Percentiles rank a stretch among this genome's conserved stretches.
phyloP scores from a whole-genome alignment of 2,329 filamentous ascomycete species.

The Hansfordia pulvinata region DNA sequence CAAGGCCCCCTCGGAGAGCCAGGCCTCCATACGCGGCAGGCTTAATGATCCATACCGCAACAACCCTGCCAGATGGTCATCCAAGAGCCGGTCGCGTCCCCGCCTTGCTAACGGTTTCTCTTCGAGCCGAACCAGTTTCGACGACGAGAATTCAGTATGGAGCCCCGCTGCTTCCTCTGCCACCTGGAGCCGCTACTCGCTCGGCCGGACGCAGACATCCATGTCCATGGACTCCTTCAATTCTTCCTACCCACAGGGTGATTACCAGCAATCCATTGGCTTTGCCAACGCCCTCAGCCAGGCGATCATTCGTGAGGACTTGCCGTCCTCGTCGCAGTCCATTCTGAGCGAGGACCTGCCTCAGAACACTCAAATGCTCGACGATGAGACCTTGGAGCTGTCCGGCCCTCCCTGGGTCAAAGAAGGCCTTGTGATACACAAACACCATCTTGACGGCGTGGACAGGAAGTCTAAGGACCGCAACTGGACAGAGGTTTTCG shows the following conservation, averaged over 20 bases:
- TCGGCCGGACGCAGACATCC: constrained; percentile 80
- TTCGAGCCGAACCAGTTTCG: constrained; percentile 86
- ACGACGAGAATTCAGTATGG: constrained; percentile 83
- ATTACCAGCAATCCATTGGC: constrained; percentile 92
- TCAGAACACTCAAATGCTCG: constrained; percentile 55
- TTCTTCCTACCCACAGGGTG: constrained; percentile 58
- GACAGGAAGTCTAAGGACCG: constrained; percentile 90
- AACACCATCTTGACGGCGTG: constrained; percentile 82
- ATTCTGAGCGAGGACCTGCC: constrained; percentile 47
- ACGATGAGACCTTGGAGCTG: constrained; percentile 86
- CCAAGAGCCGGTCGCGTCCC: constrained; percentile 74
- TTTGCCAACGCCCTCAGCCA: constrained; percentile 95
- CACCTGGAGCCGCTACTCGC: constrained; percentile 87
- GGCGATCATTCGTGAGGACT: constrained; percentile 87
- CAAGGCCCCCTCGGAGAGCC: constrained; percentile 79
- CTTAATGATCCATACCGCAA: constrained; percentile 42
- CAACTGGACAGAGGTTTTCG: constrained; percentile 91
- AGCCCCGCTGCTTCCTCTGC: constrained; percentile 77
- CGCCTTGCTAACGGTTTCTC: constrained; percentile 72
- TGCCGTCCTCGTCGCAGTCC: constrained; percentile 33
- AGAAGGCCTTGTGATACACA: constrained; percentile 90
- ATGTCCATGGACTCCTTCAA: constrained; percentile 87
- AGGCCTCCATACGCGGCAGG: constrained; percentile 56
- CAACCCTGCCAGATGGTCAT: constrained; percentile 59
- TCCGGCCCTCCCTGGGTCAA: constrained; percentile 96